Conservation (phyloP, 805 yeast genomes). For the Candida berthetii region DNA sequence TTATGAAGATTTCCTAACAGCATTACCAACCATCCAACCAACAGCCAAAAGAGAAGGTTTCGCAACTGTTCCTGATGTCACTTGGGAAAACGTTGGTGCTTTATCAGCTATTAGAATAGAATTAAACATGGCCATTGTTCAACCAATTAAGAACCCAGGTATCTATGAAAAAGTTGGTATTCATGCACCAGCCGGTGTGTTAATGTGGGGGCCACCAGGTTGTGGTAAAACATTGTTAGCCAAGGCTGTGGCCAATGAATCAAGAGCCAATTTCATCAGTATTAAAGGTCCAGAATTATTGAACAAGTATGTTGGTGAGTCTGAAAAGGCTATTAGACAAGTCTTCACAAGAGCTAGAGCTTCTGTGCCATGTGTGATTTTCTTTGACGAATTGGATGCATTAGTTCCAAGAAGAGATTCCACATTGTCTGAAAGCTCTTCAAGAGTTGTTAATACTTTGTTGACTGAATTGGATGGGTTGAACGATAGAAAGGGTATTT, state of each 20-base stretch:
- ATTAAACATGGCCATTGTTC: conserved; percentile 94
- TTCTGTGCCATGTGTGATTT: conserved; percentile 88
- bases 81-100: conserved; percentile 96
- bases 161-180: conserved; percentile 87
- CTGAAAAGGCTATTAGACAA: conserved; percentile 90
- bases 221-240: conserved; percentile 97
- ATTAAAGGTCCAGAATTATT: conserved; percentile 94
- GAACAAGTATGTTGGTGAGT: conserved; percentile 94
- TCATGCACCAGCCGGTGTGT: conserved; percentile 93
- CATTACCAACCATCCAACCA: conserved; percentile 92
- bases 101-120: conserved; percentile 75
- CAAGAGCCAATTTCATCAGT: conserved; percentile 92
- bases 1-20: conserved; percentile 73
- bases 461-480: conserved; percentile 94
- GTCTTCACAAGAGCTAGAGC: conserved; percentile 91
- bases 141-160: conserved; percentile 92
- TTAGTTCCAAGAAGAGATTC: conserved; percentile 92
- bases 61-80: conserved; percentile 96
- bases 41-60: conserved; percentile 98
- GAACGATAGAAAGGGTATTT: conserved; percentile 87
- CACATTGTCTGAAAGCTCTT: conserved; percentile 79
- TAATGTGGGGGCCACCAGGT: conserved; percentile 99
- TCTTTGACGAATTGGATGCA: conserved; percentile 95
- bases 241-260: conserved; percentile 96
- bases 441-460: conserved; percentile 90